phyloP scores from a whole-genome alignment of 164 flowering plant species.

The Umbilicus rupestris region DNA sequence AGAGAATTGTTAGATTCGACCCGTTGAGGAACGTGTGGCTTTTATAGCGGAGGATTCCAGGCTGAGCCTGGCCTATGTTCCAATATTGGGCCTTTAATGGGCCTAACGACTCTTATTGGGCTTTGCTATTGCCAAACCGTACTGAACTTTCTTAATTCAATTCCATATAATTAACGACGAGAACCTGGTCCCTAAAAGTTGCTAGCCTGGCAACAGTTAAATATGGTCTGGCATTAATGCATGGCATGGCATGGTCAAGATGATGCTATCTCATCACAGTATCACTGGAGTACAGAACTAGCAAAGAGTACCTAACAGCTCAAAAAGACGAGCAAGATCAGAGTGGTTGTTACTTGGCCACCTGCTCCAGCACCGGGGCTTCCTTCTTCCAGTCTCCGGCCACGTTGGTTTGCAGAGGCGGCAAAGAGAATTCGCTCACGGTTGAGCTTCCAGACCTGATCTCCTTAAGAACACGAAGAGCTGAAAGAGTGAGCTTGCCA shows the following conservation, averaged over 20 bases:
- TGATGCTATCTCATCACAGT: not conserved
- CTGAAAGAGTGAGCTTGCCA: conserved; percentile 35
- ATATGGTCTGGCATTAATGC: too few relatives aligned
- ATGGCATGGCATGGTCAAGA: not conserved
- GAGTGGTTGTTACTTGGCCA: conserved; percentile 26
- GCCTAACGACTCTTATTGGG: too few relatives aligned
- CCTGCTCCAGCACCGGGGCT: conserved; percentile 27
- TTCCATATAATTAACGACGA: too few relatives aligned
- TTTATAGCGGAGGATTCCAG: not conserved
- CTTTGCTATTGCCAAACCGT: too few relatives aligned
- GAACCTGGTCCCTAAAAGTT: too few relatives aligned
- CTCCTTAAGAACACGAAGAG: conserved; percentile 43
- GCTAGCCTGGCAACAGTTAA: too few relatives aligned
- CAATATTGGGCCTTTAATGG: not conserved
- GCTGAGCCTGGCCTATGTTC: not conserved
- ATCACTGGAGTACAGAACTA: not conserved
- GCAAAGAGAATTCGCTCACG: conserved; percentile 40
- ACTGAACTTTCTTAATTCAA: too few relatives aligned
- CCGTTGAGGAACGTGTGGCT: not conserved
- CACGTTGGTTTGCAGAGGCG: conserved; percentile 31
- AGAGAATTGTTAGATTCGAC: not conserved
- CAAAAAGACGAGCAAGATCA: too few relatives aligned
- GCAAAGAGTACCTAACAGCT: not conserved
- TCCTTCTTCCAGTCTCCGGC: conserved; percentile 27
- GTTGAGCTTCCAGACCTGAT: conserved; percentile 54